Conservation (phyloP, 257 asterid species). For the Phtheirospermum japonicum region DNA sequence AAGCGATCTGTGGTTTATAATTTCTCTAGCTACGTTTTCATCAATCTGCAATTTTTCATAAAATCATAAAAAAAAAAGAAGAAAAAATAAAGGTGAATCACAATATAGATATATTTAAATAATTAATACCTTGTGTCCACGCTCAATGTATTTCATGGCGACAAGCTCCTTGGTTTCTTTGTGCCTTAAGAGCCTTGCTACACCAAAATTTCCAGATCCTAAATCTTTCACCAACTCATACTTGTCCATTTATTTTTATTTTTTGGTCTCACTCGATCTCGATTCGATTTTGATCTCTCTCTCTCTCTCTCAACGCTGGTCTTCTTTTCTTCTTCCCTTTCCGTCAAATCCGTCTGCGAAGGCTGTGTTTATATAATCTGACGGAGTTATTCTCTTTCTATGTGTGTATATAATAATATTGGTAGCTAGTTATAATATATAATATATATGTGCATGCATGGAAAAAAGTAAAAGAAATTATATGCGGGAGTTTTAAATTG, state of each 20-base stretch:
- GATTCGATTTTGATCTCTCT: neutral
- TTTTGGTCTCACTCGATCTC: neutral
- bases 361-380: neutral
- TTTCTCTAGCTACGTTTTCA: slow-evolving; percentile 68
- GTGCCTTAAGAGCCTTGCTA: slow-evolving; percentile 62
- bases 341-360: too few relatives aligned
- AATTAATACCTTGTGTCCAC: slow-evolving; percentile 64
- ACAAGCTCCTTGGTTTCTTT: slow-evolving; percentile 57
- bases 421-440: too few relatives aligned
- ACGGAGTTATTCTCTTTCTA: neutral
- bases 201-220: slow-evolving; percentile 71
- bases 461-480: neutral
- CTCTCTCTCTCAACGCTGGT: neutral
- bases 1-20: slow-evolving; percentile 66
- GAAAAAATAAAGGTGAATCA: neutral
- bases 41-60: slow-evolving; percentile 41
- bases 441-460: neutral
- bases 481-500: too few relatives aligned
- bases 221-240: slow-evolving; percentile 63
- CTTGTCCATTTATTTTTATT: slow-evolving; percentile 39
- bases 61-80: neutral
- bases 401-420: too few relatives aligned
- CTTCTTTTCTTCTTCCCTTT: too few relatives aligned
- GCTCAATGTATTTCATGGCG: slow-evolving; percentile 62
- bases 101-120: neutral